Conservation (phyloP, 1,284 basidiomycete genomes). For the Neolentinus lepideus region DNA sequence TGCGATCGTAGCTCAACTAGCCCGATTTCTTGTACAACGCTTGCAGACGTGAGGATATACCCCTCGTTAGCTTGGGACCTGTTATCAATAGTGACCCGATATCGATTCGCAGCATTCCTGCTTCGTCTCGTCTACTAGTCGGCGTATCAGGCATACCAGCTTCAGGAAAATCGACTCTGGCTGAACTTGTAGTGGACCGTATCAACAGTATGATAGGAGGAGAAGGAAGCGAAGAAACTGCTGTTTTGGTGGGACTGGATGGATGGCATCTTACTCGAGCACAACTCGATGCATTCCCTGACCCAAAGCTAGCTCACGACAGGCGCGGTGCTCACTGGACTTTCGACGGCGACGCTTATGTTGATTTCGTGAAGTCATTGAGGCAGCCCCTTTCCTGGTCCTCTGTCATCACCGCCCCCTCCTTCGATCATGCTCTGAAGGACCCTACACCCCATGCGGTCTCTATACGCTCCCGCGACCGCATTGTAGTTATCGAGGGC, state of each 20-base stretch:
- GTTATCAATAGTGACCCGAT: background rate
- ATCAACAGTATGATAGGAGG: slow-evolving; percentile 33
- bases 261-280: slow-evolving; percentile 79
- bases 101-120: slow-evolving; percentile 31
- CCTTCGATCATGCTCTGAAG: slow-evolving; percentile 69
- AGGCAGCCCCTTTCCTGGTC: slow-evolving; percentile 28
- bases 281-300: slow-evolving; percentile 59
- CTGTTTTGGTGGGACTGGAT: slow-evolving; percentile 69
- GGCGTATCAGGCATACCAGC: slow-evolving; percentile 79
- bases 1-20: slow-evolving; percentile 23
- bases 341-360: slow-evolving; percentile 59
- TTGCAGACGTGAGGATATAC: slow-evolving; percentile 17
- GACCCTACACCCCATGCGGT: slow-evolving; percentile 52
- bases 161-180: slow-evolving; percentile 77
- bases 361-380: slow-evolving; percentile 51
- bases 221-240: slow-evolving; percentile 17
- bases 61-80: background rate
- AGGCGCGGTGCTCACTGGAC: slow-evolving; percentile 71
- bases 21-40: slow-evolving; percentile 19
- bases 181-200: slow-evolving; percentile 43
- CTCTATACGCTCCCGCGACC: slow-evolving; percentile 52
- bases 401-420: slow-evolving; percentile 50
- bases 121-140: slow-evolving; percentile 55
- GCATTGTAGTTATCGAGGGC: slow-evolving; percentile 82
- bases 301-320: slow-evolving; percentile 68